These are phyloP conservation scores for Planoprotostelium fungivorum DNA, from an alignment of 78 protist genomes.

Conservation along the genomic window DNA sequence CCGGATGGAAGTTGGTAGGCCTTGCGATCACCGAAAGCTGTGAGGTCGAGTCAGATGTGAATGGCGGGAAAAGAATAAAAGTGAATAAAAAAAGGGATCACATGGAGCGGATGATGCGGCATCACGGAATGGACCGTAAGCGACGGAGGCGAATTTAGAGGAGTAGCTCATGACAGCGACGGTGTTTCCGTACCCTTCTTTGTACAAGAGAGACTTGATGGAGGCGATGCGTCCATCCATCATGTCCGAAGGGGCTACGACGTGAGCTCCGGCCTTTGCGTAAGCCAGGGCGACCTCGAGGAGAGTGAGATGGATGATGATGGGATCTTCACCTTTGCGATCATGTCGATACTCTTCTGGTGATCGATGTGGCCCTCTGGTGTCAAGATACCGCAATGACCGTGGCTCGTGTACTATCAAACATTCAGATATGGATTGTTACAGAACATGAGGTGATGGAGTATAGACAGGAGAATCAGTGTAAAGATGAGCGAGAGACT, in stretches of 20 bases:
- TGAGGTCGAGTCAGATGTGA: not conserved
- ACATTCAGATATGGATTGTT: not conserved
- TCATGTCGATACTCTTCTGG: slow-evolving; percentile 26
- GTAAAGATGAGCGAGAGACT: too few species aligned
- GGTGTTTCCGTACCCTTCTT: slow-evolving; percentile 8
- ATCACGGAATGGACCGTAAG: slow-evolving; percentile 91
- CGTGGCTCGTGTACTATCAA: slow-evolving; percentile 59
- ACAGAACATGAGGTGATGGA: not conserved
- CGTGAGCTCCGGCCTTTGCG: slow-evolving; percentile 80
- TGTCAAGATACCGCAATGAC: slow-evolving; percentile 73
- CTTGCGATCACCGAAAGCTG: slow-evolving; percentile 69
- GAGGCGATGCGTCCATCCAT: slow-evolving; percentile 83
- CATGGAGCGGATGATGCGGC: slow-evolving; percentile 60
- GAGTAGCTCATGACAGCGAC: slow-evolving; percentile 76
- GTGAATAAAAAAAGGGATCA: not conserved
- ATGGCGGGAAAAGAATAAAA: not conserved
- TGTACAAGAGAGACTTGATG: slow-evolving; percentile 36
- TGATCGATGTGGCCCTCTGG: slow-evolving; percentile 44
- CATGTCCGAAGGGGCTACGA: slow-evolving; percentile 93
- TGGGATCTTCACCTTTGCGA: slow-evolving; percentile 29
- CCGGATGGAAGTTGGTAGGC: slow-evolving; percentile 84
- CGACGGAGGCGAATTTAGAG: slow-evolving; percentile 84
- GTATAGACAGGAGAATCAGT: not conserved
- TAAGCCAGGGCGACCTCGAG: slow-evolving; percentile 23
- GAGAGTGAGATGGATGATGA: not conserved